phyloP scores from a whole-genome alignment of 2,329 filamentous ascomycete genomes.

The Trichoderma sp. region DNA sequence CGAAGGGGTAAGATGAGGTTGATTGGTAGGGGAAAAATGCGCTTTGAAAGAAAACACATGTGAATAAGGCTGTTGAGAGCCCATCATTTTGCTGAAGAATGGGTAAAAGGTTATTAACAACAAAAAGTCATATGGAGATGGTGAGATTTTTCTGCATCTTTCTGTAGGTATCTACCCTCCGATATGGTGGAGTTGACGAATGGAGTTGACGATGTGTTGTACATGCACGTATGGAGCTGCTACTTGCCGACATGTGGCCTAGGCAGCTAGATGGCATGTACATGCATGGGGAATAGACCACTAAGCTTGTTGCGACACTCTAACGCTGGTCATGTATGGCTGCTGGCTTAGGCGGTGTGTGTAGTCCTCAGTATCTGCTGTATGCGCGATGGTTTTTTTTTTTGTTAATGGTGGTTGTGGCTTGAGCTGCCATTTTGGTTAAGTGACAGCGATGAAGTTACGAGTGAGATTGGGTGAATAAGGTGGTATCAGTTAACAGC shows the following conservation, averaged over 20 bases:
- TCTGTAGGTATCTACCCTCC: not conserved
- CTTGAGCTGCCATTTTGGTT: not conserved
- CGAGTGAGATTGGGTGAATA: not conserved
- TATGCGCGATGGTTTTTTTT: not conserved
- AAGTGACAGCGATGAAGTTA: not conserved
- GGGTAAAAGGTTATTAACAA: not conserved
- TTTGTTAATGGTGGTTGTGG: not conserved
- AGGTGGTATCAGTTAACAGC: not conserved
- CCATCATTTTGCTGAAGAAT: not conserved
- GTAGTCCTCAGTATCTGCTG: not conserved
- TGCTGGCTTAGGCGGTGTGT: not conserved
- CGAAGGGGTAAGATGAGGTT: not conserved
- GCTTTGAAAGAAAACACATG: not conserved
- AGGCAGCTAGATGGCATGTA: not conserved
- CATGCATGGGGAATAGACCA: not conserved
- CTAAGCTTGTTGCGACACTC: not conserved
- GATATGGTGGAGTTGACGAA: constrained; percentile 16
- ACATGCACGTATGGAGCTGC: constrained; percentile 22
- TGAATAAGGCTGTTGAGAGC: not conserved
- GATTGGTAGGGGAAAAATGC: not conserved
- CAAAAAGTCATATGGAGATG: not conserved
- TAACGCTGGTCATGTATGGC: not conserved
- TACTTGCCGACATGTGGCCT: constrained; percentile 7
- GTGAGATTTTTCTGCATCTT: not conserved
- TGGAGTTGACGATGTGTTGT: constrained; percentile 25